Evolutionary conservation across 352 stramenopile species (phyloP).

Genomic region (Phytophthora ramorum): DNA sequence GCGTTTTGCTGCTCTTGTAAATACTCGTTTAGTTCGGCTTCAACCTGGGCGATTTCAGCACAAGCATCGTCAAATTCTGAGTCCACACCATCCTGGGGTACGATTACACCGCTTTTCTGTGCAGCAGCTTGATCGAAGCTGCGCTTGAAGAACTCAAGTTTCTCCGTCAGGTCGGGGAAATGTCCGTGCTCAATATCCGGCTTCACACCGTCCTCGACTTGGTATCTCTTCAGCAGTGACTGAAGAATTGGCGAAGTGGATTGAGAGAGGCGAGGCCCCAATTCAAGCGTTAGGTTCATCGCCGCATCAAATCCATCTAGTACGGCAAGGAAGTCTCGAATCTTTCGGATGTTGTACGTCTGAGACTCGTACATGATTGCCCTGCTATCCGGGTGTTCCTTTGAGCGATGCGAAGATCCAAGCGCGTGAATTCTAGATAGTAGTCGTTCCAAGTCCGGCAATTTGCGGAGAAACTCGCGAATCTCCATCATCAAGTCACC

Average conservation of each 20-base stretch:
- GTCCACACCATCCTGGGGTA: slow-evolving; percentile 95
- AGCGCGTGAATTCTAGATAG: slow-evolving; percentile 97
- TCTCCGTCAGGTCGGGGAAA: slow-evolving; percentile 92
- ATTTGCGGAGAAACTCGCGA: slow-evolving; percentile 83
- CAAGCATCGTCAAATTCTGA: slow-evolving; percentile 94
- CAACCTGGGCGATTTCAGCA: slow-evolving; percentile 86
- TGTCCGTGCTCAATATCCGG: slow-evolving; percentile 49
- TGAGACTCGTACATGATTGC: slow-evolving; percentile 98
- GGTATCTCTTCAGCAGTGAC: slow-evolving; percentile 56
- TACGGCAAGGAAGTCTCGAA: slow-evolving; percentile 92
- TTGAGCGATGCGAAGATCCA: slow-evolving; percentile 83
- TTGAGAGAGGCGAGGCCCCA: slow-evolving; percentile 75
- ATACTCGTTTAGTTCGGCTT: slow-evolving; percentile 93
- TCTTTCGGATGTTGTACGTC: slow-evolving; percentile 98
- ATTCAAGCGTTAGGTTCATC: slow-evolving; percentile 83
- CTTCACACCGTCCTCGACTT: slow-evolving; percentile 24
- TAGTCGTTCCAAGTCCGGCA: slow-evolving; percentile 97
- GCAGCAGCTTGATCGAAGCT: slow-evolving; percentile 97
- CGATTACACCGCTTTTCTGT: slow-evolving; percentile 92
- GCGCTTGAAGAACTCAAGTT: slow-evolving; percentile 95
- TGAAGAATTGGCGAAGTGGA: slow-evolving; percentile 64
- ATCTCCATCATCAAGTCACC: slow-evolving; percentile 83
- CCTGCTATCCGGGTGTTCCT: slow-evolving; percentile 94
- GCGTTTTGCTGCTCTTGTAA: slow-evolving; percentile 75
- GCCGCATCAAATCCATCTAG: slow-evolving; percentile 90